phyloP scores from a whole-genome alignment of 1,284 basidiomycete genomes.

The Ustilago curta region DNA sequence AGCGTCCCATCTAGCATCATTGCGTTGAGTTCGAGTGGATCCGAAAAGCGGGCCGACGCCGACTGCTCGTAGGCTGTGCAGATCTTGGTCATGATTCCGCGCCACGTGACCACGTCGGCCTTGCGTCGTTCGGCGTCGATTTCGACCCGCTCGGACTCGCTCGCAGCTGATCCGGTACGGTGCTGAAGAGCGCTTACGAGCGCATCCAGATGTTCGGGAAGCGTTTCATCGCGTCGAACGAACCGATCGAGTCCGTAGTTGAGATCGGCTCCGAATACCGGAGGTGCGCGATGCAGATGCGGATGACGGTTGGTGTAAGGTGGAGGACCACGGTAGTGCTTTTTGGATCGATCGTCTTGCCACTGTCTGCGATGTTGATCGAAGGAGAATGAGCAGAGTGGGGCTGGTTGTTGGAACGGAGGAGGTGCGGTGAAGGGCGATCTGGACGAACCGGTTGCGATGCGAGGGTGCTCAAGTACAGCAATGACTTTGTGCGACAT shows the following conservation, averaged over 20 bases:
- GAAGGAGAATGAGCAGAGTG: conserved; percentile 55
- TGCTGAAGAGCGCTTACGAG: conserved; percentile 42
- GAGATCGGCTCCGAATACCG: conserved; percentile 58
- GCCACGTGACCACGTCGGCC: conserved; percentile 79
- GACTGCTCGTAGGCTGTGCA: conserved; percentile 55
- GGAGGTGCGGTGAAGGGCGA: conserved; percentile 26
- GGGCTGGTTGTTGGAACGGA: conserved; percentile 47
- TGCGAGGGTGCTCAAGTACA: conserved; percentile 31
- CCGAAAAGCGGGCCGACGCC: conserved; percentile 70
- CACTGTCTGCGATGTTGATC: conserved; percentile 40
- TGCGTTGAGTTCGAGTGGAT: conserved; percentile 72
- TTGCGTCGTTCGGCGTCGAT: conserved; percentile 53
- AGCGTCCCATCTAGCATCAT: conserved; percentile 74
- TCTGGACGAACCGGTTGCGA: not conserved
- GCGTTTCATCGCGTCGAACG: conserved; percentile 77
- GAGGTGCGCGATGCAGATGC: conserved; percentile 8
- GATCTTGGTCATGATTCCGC: conserved; percentile 89
- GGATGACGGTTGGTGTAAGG: conserved; percentile 33
- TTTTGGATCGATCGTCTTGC: conserved; percentile 54
- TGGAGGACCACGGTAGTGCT: conserved; percentile 51
- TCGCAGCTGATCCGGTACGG: conserved; percentile 22
- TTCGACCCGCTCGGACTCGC: conserved; percentile 12
- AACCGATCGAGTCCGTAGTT: conserved; percentile 73
- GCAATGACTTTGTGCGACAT: conserved; percentile 14
- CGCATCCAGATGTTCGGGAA: conserved; percentile 58